Evolutionary conservation across 1,284 basidiomycete species (phyloP), one percentile per base, ranked within the genome.

Genomic region (Ganoderma meredithae): DNA sequence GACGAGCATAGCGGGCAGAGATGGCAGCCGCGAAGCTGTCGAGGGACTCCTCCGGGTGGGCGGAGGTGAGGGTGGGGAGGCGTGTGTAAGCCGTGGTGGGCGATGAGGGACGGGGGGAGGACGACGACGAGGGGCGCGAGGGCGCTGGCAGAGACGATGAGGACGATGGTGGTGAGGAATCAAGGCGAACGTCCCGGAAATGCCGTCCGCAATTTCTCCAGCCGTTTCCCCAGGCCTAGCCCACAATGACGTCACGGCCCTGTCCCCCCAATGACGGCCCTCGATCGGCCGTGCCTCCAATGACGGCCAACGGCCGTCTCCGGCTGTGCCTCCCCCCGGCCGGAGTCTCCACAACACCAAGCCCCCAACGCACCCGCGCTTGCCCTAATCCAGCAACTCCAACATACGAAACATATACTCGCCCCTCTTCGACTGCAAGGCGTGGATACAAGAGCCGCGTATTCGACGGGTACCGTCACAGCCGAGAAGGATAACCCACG

Each of bases 1-100:
- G 66, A 25, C 63, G 68, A 44, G 70, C 72, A 72, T 72, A 71
- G 41, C 71, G 71, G 22, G 71, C 71, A 40, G 69, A 69, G 65
- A 73, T 71, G 64, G 72, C 72, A 64, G 70, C 70, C 13, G 69
- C 69, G 49, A 71, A 71, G 68, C 68, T 44, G 66, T 69, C 72
- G 55, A 44, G 62, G 6, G 64, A 47, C 43, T 66, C 63, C 60
- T 65, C 69, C 68, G 66, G 68, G n/a, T 36, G 41, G n/a, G 67
- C 63, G 70, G 69, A 44, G 60, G 49, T 9, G 52, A 60, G 64
- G 10, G 36, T 17, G 56, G 69, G 52, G 27, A 19, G 1, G 44
- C 41, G 60, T 64, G 67, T 27, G 22, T 69, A 25, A 53, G 69
- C 61, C 72, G 69, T 71, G 63, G 60, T 68, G 69, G 63, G 68